These are phyloP conservation scores for Euphrasia confusa DNA, from an alignment of 257 asterid species.

Conservation along the genomic window DNA sequence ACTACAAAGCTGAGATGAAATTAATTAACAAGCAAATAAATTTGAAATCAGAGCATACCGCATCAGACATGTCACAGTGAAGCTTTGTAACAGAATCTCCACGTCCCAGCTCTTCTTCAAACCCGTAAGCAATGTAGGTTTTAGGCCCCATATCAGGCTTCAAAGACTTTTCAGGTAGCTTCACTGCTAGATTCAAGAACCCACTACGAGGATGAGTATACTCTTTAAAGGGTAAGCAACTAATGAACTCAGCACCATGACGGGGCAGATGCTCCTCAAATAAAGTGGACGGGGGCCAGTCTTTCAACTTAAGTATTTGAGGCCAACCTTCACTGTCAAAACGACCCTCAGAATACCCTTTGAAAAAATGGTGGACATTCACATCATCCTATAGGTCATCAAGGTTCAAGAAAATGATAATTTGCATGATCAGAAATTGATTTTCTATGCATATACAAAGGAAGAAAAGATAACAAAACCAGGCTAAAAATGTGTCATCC, in stretches of 20 bases:
- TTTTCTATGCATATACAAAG: background rate
- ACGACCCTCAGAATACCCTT: slow-evolving; percentile 26
- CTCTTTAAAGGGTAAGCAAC: slow-evolving; percentile 42
- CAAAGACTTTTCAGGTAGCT: slow-evolving; percentile 29
- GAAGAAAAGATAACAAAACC: background rate
- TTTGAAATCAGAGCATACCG: slow-evolving; percentile 26
- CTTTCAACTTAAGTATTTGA: slow-evolving; percentile 38
- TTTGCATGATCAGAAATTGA: slow-evolving; percentile 4
- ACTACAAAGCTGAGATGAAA: background rate
- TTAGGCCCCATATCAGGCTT: slow-evolving; percentile 56
- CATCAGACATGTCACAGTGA: slow-evolving; percentile 47
- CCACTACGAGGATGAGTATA: slow-evolving; percentile 42
- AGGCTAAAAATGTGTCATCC: background rate
- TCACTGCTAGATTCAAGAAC: slow-evolving; percentile 37
- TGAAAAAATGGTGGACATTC: slow-evolving; percentile 32
- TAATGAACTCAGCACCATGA: slow-evolving; percentile 37
- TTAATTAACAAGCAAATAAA: background rate
- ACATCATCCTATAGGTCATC: slow-evolving; percentile 26
- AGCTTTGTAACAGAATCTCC: slow-evolving; percentile 51
- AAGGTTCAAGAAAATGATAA: slow-evolving; percentile 16
- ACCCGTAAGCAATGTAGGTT: slow-evolving; percentile 51
- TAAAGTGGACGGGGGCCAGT: slow-evolving; percentile 43
- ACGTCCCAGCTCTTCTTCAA: slow-evolving; percentile 38
- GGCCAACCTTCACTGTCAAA: slow-evolving; percentile 34
- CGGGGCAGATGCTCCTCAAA: slow-evolving; percentile 40